phyloP scores from a whole-genome alignment of 2,329 filamentous ascomycete genomes.

The Nemania sp. region DNA sequence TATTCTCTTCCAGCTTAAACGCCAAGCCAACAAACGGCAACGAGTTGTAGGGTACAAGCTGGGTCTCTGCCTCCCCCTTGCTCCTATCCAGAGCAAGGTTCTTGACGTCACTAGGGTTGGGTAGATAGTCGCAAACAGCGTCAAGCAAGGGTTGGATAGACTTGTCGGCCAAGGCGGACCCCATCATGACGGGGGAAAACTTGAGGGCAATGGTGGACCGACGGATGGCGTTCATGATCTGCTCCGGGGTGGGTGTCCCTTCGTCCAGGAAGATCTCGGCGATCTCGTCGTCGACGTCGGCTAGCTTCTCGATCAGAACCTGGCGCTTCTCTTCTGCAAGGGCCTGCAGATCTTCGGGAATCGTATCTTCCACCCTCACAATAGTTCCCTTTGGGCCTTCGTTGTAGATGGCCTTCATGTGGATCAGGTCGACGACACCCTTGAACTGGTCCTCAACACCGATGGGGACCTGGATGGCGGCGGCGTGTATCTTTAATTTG shows the following conservation, averaged over 20 bases:
- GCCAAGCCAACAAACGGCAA: constrained; percentile 93
- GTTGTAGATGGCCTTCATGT: constrained; percentile 93
- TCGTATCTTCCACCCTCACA: constrained; percentile 75
- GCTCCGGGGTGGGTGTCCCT: constrained; percentile 72
- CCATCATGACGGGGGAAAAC: constrained; percentile 96
- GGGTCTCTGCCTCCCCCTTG: constrained; percentile 77
- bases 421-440: constrained; percentile 89
- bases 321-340: constrained; percentile 81
- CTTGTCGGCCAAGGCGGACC: constrained; percentile 92
- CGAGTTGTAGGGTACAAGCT: constrained; percentile 90
- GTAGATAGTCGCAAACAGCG: constrained; percentile 92
- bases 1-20: constrained; percentile 99
- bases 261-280: constrained; percentile 94
- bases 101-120: constrained; percentile 85
- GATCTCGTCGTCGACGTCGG: constrained; percentile 97
- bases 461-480: constrained; percentile 93
- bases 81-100: constrained; percentile 87
- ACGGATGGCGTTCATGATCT: constrained; percentile 92
- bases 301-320: constrained; percentile 89
- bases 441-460: constrained; percentile 89
- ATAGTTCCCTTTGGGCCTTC: constrained; percentile 81
- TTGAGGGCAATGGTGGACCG: constrained; percentile 85
- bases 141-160: constrained; percentile 96
- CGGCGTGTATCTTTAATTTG: constrained; percentile 91
- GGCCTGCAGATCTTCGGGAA: constrained; percentile 78